Conservation (phyloP, 2,329 filamentous ascomycete genomes). For the Paraconiothyrium sp. region DNA sequence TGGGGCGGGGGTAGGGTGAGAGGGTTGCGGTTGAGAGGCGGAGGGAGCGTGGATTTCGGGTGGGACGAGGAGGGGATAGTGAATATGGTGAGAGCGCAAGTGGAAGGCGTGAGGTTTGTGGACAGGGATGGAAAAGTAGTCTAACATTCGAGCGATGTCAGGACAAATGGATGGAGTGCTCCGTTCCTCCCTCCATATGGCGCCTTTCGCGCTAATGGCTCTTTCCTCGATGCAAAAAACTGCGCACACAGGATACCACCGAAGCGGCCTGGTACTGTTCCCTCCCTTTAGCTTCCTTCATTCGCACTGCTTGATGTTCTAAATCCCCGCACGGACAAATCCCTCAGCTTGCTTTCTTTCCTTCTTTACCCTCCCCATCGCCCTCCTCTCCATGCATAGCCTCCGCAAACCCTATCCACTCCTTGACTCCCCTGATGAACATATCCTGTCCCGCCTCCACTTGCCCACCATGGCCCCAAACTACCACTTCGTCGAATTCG, state of each 20-base stretch:
- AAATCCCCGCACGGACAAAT: background rate
- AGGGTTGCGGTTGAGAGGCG: slow-evolving; percentile 58
- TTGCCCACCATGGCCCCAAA: slow-evolving; percentile 84
- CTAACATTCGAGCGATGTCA: background rate
- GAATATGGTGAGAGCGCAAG: background rate
- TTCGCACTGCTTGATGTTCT: background rate
- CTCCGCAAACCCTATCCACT: slow-evolving; percentile 81
- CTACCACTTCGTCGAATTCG: slow-evolving; percentile 76
- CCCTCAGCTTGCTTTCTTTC: background rate
- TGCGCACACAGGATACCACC: background rate
- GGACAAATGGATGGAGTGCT: background rate
- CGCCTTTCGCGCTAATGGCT: background rate
- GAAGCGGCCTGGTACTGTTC: background rate
- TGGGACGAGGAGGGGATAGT: slow-evolving; percentile 55
- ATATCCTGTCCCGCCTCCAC: slow-evolving; percentile 71
- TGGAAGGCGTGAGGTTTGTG: background rate
- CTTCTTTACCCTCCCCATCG: slow-evolving; percentile 2
- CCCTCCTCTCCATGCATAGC: slow-evolving; percentile 51
- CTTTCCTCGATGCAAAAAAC: background rate
- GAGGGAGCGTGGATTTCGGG: slow-evolving; percentile 54
- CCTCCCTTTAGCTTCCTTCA: background rate
- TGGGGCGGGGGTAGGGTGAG: slow-evolving; percentile 58
- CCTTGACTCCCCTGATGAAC: slow-evolving; percentile 77
- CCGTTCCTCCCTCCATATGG: background rate
- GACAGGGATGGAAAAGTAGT: background rate